Evolutionary conservation across 345 rosid species (phyloP).

Genomic region (Odontarrhena argentea): DNA sequence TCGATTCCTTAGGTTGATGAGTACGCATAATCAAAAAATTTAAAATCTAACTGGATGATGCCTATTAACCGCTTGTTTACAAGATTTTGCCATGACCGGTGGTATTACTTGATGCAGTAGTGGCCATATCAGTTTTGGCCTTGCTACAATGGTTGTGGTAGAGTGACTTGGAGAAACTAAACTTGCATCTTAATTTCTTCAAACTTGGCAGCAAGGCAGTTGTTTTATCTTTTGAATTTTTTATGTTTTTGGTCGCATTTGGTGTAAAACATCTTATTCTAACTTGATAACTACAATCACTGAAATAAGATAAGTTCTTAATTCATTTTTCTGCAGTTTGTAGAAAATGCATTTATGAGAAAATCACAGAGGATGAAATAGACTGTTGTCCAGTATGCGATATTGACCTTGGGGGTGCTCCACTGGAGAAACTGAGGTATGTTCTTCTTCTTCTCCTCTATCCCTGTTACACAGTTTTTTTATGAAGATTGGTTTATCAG

Average conservation of each 20-base stretch:
- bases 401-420: constrained; percentile 76
- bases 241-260: constrained; percentile 1
- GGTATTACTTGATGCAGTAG: constrained; percentile 11
- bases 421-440: constrained; percentile 88
- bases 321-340: constrained; percentile 58
- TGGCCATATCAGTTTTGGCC: neutral
- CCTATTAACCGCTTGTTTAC: constrained; percentile 6
- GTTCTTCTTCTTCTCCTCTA: constrained; percentile 25
- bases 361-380: constrained; percentile 73
- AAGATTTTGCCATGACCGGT: constrained; percentile 3
- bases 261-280: constrained; percentile 3
- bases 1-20: neutral
- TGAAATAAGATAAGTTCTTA: constrained; percentile 18
- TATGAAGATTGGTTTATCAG: constrained; percentile 10
- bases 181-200: neutral
- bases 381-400: constrained; percentile 83
- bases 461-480: constrained; percentile 10
- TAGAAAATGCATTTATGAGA: constrained; percentile 81
- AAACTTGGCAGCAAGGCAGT: constrained; percentile 21
- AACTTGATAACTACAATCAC: constrained; percentile 8
- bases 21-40: neutral
- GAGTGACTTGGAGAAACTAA: neutral
- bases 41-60: neutral
- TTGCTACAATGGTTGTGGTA: constrained; percentile 18
- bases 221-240: neutral